Conservation (phyloP, 257 asterid genomes). For the Plectranthus barbatus region DNA sequence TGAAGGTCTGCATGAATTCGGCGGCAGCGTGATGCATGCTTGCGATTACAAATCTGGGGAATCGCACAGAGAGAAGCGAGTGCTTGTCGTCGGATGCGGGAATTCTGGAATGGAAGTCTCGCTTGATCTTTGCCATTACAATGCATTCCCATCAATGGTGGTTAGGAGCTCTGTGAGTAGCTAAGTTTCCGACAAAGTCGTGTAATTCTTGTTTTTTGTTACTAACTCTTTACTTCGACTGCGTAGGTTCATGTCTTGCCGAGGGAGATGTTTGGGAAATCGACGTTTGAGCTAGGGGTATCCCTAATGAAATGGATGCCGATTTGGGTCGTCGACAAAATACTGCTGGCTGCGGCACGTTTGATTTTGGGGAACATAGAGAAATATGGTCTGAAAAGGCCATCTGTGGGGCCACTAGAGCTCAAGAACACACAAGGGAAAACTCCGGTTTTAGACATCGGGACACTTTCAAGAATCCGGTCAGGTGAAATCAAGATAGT, state of each 20-base stretch:
- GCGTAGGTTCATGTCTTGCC: slow-evolving; percentile 76
- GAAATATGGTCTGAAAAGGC: slow-evolving; percentile 61
- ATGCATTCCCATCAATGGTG: slow-evolving; percentile 68
- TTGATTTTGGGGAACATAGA: slow-evolving; percentile 55
- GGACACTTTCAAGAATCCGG: slow-evolving; percentile 58
- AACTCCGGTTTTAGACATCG: slow-evolving; percentile 83
- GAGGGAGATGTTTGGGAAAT: slow-evolving; percentile 61
- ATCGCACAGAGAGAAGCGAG: slow-evolving; percentile 36
- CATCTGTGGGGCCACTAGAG: slow-evolving; percentile 59
- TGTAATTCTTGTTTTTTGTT: too few relatives aligned
- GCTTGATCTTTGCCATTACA: slow-evolving; percentile 73
- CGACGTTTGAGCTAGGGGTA: slow-evolving; percentile 63
- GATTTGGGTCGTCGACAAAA: slow-evolving; percentile 52
- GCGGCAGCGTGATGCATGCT: slow-evolving; percentile 56
- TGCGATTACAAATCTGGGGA: slow-evolving; percentile 72
- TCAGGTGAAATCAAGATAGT: slow-evolving; percentile 62
- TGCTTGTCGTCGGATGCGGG: slow-evolving; percentile 71
- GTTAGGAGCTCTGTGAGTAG: slow-evolving; percentile 64
- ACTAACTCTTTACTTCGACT: not conserved
- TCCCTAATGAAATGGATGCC: slow-evolving; percentile 63
- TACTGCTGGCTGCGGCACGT: slow-evolving; percentile 40
- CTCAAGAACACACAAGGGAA: slow-evolving; percentile 63
- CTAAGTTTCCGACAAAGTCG: not conserved
- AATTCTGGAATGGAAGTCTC: slow-evolving; percentile 84
- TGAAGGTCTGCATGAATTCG: slow-evolving; percentile 51